Base-by-base conservation (phyloP, 495 filamentous ascomycete species). In the Beverwykella pulmonaria region DNA sequence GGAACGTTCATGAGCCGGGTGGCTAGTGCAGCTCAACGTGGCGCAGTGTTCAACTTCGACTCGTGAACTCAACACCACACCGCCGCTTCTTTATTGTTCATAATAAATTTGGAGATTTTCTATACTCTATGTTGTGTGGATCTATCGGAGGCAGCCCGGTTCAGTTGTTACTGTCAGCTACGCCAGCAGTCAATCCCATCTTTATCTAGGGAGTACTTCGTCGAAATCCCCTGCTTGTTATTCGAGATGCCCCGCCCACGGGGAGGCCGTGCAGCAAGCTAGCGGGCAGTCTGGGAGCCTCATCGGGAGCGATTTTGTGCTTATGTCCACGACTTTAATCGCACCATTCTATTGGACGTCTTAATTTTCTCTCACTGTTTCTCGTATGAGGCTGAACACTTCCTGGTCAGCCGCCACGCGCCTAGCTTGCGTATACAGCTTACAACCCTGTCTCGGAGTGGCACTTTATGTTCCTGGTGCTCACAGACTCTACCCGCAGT, bases 331-430 rank as follows among this genome's bases (percentile, higher is more conserved):
- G 22, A 52, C 48, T 25, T 7, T 12, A 52, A 7, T 12, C 1
- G 3, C 2, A 4, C 3, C 22, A 26, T 25, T 19, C 48, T 50
- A 25, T 26, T 50, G 19, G 48, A 36, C 27, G 23, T 4, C n/a
- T 50, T 2, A n/a, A 36, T 8, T 55, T n/a, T 25, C 30, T 34
- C 25, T 27, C 50, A 25, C 50, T 8, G 7, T 8, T 27, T 7
- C 27, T 55, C 19, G 25, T 29, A 26, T 61, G 58, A 61, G 58
- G 58, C 58, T 61, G 58, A 61, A 52, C 32, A 14, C 1, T 39
- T 15, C n/a, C 34, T 25, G 5, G 20, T 61, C 44, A 61, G 47
- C 25, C 4, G 29, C 58, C 46, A 52, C 58, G 14, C 30, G 25
- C 46, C 44, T 32, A 6, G 41, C 20, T 25, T 20, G 4, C 14